Evolutionary conservation across 257 asterid species (phyloP).

Genomic region (Mitragyna speciosa): DNA sequence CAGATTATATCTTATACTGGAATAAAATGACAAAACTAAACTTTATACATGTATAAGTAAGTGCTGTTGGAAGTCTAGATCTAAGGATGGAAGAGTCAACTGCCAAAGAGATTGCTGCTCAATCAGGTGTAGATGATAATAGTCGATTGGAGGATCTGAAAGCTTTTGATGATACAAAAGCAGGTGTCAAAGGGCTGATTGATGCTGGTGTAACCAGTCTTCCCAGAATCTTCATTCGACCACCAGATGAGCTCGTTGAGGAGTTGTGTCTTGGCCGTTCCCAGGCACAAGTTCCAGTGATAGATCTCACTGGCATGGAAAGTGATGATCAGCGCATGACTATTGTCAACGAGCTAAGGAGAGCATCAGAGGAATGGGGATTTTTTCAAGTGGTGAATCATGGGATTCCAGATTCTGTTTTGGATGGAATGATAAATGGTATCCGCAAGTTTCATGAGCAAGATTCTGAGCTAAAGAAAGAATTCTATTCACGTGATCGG

Average conservation of each 20-base stretch:
- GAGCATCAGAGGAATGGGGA: constrained; percentile 64
- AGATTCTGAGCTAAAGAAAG: constrained; percentile 47
- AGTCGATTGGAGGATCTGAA: constrained; percentile 25
- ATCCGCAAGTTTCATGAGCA: constrained; percentile 55
- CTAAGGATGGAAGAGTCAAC: constrained; percentile 10
- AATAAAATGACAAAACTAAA: too few species aligned
- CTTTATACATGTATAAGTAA: not conserved
- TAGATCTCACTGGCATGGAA: constrained; percentile 40
- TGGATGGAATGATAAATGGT: constrained; percentile 58
- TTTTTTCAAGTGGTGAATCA: constrained; percentile 65
- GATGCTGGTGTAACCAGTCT: constrained; percentile 29
- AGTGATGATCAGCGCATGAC: constrained; percentile 17
- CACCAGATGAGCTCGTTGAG: constrained; percentile 39
- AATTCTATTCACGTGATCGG: constrained; percentile 34
- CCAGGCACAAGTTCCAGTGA: constrained; percentile 39
- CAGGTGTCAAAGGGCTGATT: constrained; percentile 36
- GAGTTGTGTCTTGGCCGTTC: constrained; percentile 24
- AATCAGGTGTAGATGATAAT: not conserved
- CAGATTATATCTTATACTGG: too few species aligned
- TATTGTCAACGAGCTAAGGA: constrained; percentile 28
- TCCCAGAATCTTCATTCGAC: constrained; percentile 34
- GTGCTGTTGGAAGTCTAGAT: not conserved
- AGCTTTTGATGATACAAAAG: constrained; percentile 31
- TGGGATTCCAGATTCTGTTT: constrained; percentile 42
- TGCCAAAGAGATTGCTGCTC: constrained; percentile 5